A percentile compares a stretch with the other conserved stretches of the same genome.
Evolutionary conservation across 2,329 filamentous ascomycete species (phyloP).

Genomic region (Simplicillium aogashimaense): DNA sequence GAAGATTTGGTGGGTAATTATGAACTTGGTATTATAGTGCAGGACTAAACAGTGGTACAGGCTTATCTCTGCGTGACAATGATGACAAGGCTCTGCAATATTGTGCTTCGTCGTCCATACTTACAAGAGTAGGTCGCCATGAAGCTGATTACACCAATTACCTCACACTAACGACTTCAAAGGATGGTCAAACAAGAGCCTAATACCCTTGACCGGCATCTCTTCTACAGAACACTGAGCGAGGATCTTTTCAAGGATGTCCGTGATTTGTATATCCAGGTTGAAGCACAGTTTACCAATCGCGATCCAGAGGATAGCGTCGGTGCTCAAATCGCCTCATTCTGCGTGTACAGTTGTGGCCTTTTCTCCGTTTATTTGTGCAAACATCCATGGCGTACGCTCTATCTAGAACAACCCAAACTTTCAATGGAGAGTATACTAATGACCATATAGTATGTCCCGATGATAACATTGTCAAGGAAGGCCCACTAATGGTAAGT

Average conservation of each 20-base stretch:
- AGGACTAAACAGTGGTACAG: conserved; percentile 17
- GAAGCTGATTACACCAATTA: not conserved
- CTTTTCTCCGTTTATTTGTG: conserved; percentile 41
- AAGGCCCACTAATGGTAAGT: conserved; percentile 35
- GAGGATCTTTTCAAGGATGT: conserved; percentile 39
- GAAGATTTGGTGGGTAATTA: conserved; percentile 35
- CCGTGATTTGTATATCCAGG: conserved; percentile 35
- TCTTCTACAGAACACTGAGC: conserved; percentile 33
- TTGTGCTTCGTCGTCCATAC: conserved; percentile 45
- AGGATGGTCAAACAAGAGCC: conserved; percentile 33
- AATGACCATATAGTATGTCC: conserved; percentile 27
- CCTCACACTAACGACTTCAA: not conserved
- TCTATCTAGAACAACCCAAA: not conserved
- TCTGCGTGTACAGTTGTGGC: conserved; percentile 45
- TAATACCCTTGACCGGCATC: conserved; percentile 23
- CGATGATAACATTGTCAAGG: conserved; percentile 25
- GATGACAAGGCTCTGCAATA: conserved; percentile 45
- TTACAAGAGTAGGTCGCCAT: conserved; percentile 32
- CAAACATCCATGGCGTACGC: conserved; percentile 39
- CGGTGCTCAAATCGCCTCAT: conserved; percentile 44
- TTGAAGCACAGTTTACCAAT: conserved; percentile 38
- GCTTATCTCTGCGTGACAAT: conserved; percentile 46
- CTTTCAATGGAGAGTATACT: not conserved
- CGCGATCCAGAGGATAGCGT: conserved; percentile 35
- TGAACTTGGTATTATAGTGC: not conserved